phyloP scores from a whole-genome alignment of 306 rosid species.

The Canavalia gladiata region DNA sequence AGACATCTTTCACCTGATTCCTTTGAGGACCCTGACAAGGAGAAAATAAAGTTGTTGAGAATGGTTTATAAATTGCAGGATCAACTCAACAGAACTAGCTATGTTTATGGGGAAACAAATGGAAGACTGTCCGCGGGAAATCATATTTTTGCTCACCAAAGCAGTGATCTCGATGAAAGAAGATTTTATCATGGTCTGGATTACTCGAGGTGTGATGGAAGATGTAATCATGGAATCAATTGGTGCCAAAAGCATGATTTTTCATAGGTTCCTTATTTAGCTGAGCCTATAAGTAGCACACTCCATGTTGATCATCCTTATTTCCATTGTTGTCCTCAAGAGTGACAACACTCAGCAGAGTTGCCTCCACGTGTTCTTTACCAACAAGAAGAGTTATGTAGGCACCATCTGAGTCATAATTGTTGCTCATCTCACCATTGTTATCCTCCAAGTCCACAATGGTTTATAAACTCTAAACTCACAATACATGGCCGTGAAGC shows the following conservation, averaged over 20 bases:
- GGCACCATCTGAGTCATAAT: slow-evolving; percentile 56
- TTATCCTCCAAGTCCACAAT: slow-evolving; percentile 64
- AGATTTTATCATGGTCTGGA: slow-evolving; percentile 57
- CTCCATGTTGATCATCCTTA: slow-evolving; percentile 61
- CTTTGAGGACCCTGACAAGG: slow-evolving; percentile 65
- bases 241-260: slow-evolving; percentile 50
- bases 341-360: slow-evolving; percentile 63
- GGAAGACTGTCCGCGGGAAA: slow-evolving; percentile 54
- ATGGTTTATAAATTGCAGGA: slow-evolving; percentile 82
- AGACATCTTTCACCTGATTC: slow-evolving; percentile 65
- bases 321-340: slow-evolving; percentile 60
- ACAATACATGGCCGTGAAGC: slow-evolving; percentile 54
- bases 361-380: slow-evolving; percentile 58
- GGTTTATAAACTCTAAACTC: slow-evolving; percentile 51
- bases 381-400: slow-evolving; percentile 51
- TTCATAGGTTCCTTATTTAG: slow-evolving; percentile 56
- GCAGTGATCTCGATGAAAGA: slow-evolving; percentile 56
- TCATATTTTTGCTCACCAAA: slow-evolving; percentile 49
- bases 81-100: slow-evolving; percentile 63
- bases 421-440: slow-evolving; percentile 56
- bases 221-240: slow-evolving; percentile 57
- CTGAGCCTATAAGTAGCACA: slow-evolving; percentile 63
- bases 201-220: slow-evolving; percentile 53
- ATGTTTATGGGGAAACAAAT: slow-evolving; percentile 48
- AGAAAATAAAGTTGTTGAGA: slow-evolving; percentile 73